A percentile compares a stretch with the other conserved stretches of the same genome.
phyloP scores from a whole-genome alignment of 2,329 filamentous ascomycete genomes.

The Calonectria pseudoturangicola region DNA sequence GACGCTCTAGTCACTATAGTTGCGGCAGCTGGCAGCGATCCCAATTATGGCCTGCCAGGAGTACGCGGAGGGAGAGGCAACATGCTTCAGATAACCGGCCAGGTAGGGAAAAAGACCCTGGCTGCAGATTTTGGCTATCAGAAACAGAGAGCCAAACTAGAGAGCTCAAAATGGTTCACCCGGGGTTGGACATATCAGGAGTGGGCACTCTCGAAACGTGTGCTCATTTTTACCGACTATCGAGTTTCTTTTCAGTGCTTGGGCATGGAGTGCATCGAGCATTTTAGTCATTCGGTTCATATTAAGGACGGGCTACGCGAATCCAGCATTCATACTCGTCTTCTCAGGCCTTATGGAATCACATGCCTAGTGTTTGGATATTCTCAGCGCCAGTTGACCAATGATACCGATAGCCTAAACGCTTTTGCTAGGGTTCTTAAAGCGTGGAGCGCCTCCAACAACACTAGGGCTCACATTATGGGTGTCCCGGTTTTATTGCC shows the following conservation, averaged over 20 bases:
- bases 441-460: neutral
- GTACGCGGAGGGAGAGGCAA: too few relatives aligned
- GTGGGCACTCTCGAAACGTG: neutral
- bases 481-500: neutral
- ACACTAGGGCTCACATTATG: neutral
- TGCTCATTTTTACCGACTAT: neutral
- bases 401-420: too few relatives aligned
- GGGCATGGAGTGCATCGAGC: neutral
- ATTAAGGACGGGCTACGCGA: too few relatives aligned
- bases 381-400: too few relatives aligned
- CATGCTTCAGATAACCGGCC: neutral
- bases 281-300: neutral
- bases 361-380: too few relatives aligned
- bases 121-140: neutral
- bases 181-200: slow-evolving; percentile 8
- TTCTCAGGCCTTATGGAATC: too few relatives aligned
- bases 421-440: neutral
- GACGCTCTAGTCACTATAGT: too few relatives aligned
- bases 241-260: slow-evolving; percentile 1
- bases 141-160: neutral
- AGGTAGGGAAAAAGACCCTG: neutral
- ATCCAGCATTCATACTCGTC: too few relatives aligned
- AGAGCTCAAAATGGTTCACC: slow-evolving; percentile 5
- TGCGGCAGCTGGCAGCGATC: too few relatives aligned
- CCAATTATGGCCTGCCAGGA: too few relatives aligned